Evolutionary conservation across 768 basidiomycete genomes (phyloP), one percentile per base, ranked within the genome.

Genomic region (Tricholomella constricta): DNA sequence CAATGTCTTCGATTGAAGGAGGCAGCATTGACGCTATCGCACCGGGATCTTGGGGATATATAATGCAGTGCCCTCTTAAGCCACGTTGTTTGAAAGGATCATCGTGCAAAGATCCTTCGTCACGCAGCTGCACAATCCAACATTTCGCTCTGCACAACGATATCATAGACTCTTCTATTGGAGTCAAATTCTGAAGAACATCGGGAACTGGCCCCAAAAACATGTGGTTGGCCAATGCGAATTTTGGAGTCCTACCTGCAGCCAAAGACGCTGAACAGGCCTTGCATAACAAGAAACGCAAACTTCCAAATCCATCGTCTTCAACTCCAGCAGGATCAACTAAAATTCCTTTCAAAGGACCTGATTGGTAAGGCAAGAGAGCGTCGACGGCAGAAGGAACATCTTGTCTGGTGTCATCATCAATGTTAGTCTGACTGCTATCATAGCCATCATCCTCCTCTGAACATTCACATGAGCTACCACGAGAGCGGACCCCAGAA

Each of bases 91-190:
- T 23, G 31, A 52, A 51, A 3, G 66, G 55, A 9, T 29, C 26
- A 1, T 32, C 17, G 25, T 34, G 2, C 6, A 43, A 31, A 6
- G 29, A 31, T n/a, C n/a, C n/a, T 11, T 52, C 29, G 19, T 52
- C 47, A 26, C 67, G 67, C 1, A 77, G 47, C 36, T 72, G 70
- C 6, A 77, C 48, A 23, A 77, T 63, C 63, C 66, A 72, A 42
- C 62, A 65, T 45, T 72, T 75, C 0, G 74, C 65, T 0, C 68
- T 61, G 55, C 70, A 75, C 8, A 58, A 54, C 0, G 72, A 62
- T 40, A 78, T 74, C 67, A 77, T 74, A 0, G 69, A 60, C 58
- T 76, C 73, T 49, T 78, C 73, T 6, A 78, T 63, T 15, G 66
- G 46, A 1, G 69, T 72, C 1, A 77, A 40, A 41, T 71, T 63